Percentiles rank a stretch among this genome's conserved stretches.
Evolutionary conservation across 192 early-diverging fungal genomes (phyloP).

Genomic region (Coemansia sp.): DNA sequence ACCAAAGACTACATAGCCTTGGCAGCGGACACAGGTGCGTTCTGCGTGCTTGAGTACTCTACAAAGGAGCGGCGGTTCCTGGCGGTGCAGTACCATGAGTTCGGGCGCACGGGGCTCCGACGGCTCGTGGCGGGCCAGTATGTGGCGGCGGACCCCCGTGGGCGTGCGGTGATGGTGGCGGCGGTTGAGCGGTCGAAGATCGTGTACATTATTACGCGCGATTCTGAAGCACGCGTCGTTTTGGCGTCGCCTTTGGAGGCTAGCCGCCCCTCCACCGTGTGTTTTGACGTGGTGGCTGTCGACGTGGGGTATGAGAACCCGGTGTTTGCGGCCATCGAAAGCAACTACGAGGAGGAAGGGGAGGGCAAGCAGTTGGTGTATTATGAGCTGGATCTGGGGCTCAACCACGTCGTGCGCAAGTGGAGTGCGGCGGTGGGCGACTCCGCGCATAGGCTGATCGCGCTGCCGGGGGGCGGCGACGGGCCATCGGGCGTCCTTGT

Average conservation of each 20-base stretch:
- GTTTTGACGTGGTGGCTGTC: constrained; percentile 80
- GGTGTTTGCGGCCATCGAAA: constrained; percentile 92
- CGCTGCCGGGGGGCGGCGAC: constrained; percentile 75
- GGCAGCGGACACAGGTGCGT: constrained; percentile 86
- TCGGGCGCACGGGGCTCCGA: constrained; percentile 88
- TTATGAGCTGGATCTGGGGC: constrained; percentile 96
- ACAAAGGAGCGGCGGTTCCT: constrained; percentile 68
- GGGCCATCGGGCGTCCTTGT: constrained; percentile 98
- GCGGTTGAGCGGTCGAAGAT: constrained; percentile 94
- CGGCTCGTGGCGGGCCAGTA: constrained; percentile 94
- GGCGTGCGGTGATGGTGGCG: constrained; percentile 94
- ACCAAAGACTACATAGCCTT: constrained; percentile 92
- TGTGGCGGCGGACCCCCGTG: constrained; percentile 93
- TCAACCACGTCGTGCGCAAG: constrained; percentile 97
- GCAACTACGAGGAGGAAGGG: constrained; percentile 78
- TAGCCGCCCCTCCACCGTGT: constrained; percentile 75
- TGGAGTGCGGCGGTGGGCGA: constrained; percentile 84
- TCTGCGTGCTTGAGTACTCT: constrained; percentile 90
- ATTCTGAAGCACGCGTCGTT: constrained; percentile 74
- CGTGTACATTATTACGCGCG: constrained; percentile 97
- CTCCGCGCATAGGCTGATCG: constrained; percentile 78
- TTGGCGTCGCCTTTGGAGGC: constrained; percentile 97
- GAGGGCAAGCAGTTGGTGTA: constrained; percentile 88
- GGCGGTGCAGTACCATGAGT: constrained; percentile 89
- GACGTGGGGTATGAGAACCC: constrained; percentile 99